Evolutionary conservation across 1,284 basidiomycete species (phyloP).

Genomic region (Entoloma clypeatum): DNA sequence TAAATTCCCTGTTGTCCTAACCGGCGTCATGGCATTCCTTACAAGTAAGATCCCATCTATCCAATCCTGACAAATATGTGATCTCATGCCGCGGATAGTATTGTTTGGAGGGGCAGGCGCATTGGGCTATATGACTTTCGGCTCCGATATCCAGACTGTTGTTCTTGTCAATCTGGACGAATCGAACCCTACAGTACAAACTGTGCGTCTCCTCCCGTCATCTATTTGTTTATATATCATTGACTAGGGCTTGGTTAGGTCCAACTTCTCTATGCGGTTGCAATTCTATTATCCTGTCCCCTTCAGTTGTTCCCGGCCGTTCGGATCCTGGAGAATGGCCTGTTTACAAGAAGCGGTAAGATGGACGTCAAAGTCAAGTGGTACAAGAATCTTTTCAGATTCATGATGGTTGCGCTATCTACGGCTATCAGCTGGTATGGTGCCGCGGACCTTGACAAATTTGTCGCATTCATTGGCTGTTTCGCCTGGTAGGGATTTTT

Average conservation of each 20-base stretch:
- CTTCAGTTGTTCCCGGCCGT: conserved; percentile 97
- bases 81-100: conserved; percentile 34
- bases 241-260: conserved; percentile 37
- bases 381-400: conserved; percentile 92
- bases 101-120: conserved; percentile 91
- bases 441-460: conserved; percentile 93
- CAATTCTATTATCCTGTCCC: conserved; percentile 92
- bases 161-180: conserved; percentile 93
- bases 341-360: conserved; percentile 92
- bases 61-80: conserved; percentile 2
- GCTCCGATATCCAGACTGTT: conserved; percentile 86
- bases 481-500: conserved; percentile 95
- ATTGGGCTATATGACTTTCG: conserved; percentile 88
- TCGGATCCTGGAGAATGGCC: conserved; percentile 93
- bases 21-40: conserved; percentile 86
- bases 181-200: conserved; percentile 85
- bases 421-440: conserved; percentile 80
- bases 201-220: conserved; percentile 41
- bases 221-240: not conserved
- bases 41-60: conserved; percentile 43
- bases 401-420: conserved; percentile 71
- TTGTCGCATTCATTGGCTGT: conserved; percentile 90
- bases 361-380: conserved; percentile 67
- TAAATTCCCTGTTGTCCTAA: conserved; percentile 87
- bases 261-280: conserved; percentile 87